Evolutionary conservation across 768 basidiomycete species (phyloP), one percentile per base, ranked within the genome.

Genomic region (Lactarius deliciosus): DNA sequence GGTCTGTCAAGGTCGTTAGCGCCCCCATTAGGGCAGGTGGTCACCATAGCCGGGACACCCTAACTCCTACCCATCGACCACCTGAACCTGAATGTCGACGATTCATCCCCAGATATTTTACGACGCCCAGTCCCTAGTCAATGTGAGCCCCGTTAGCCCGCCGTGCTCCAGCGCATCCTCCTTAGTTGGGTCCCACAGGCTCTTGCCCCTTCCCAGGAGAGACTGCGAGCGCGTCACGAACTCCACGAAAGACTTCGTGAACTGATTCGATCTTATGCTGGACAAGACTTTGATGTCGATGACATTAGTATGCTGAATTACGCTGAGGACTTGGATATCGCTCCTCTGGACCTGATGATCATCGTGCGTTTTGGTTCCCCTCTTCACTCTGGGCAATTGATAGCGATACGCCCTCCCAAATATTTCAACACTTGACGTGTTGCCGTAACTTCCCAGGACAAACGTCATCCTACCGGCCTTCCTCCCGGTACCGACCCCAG

Each of bases 311-410:
- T 70, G 69, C 36, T 25, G 5, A 32, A 58, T 28, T 70, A 70
- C 13, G 67, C 63, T 7, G 50, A 60, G 25, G 70, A 70, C 47
- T 25, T 69, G 43, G 64, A 69, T 5, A 53, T 63, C 32, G 64
- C 68, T 2, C 70, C 70, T 28, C 5, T 70, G n/a, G 64, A 70
- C 22, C 30, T 70, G 6, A 28, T 63, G 38, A 56, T 70, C 22
- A 58, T 64, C 36, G 70, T 70, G 8, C 25, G 70, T 64, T 53
- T 25, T 30, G 25, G 7, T 36, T 25, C 16, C 30, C 4, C 10
- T 28, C 30, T 34, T 28, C 40, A 54, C n/a, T n/a, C 15, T 38
- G 3, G 8, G 41, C 38, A 30, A 32, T 0, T 50, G 16, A 34
- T 28, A n/a, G 62, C 13, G 10, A 25, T 32, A n/a, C 2, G 2